Conservation (phyloP, 345 rosid species). For the Lumnitzera littorea region DNA sequence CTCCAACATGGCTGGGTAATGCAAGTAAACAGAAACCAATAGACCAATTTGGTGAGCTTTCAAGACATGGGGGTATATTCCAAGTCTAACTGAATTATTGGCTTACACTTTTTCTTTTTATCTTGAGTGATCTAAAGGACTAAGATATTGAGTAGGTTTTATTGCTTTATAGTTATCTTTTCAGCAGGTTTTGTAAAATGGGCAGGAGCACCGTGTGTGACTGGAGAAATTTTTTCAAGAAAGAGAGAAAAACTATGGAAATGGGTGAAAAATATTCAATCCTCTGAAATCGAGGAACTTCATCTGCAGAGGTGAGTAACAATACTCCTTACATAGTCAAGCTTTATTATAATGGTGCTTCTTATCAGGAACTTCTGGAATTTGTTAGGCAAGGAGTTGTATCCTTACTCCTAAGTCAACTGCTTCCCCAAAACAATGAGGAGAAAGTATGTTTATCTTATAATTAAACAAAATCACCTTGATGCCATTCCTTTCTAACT, state of each 20-base stretch:
- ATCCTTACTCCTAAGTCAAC: slow-evolving; percentile 46
- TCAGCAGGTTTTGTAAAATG: too few relatives aligned
- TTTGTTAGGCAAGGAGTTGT: slow-evolving; percentile 49
- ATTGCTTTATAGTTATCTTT: too few relatives aligned
- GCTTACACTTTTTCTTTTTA: too few relatives aligned
- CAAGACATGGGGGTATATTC: too few relatives aligned
- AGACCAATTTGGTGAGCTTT: too few relatives aligned
- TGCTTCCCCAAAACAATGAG: slow-evolving; percentile 29
- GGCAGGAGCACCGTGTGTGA: slow-evolving; percentile 7
- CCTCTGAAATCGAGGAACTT: slow-evolving; percentile 38
- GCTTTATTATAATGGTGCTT: slow-evolving; percentile 10
- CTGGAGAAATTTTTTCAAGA: slow-evolving; percentile 32
- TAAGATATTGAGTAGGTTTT: too few relatives aligned
- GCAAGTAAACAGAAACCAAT: background rate
- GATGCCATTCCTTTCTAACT: background rate
- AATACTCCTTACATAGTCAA: background rate
- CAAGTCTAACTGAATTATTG: too few relatives aligned
- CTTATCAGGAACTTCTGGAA: slow-evolving; percentile 12
- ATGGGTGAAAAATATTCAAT: slow-evolving; percentile 40
- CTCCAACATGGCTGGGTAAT: too few relatives aligned
- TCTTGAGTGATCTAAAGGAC: too few relatives aligned
- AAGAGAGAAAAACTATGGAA: slow-evolving; percentile 51
- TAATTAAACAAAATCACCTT: too few relatives aligned
- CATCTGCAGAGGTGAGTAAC: slow-evolving; percentile 43
- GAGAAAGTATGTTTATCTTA: slow-evolving; percentile 36